Evolutionary conservation across 768 basidiomycete genomes (phyloP), one percentile per base, ranked within the genome.

Genomic region (Rhizopogon vesiculosus): DNA sequence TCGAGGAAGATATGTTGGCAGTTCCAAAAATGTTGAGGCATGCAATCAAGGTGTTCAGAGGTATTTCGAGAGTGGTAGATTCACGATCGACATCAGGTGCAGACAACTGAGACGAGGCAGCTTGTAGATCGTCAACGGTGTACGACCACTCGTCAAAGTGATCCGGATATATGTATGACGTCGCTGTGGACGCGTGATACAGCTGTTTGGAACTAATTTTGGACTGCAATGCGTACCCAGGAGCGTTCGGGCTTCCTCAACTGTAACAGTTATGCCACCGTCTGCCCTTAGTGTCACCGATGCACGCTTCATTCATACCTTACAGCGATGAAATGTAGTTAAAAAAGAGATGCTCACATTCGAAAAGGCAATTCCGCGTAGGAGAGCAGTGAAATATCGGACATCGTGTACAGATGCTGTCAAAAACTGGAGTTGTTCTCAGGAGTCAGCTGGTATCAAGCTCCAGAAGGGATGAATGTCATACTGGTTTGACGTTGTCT

Each of bases 1-100:
- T 56, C 60, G 61, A 59, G 52, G 63, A 65, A 13, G 72, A 65
- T 13, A 73, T 64, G 38, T 67, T 64, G 33, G 89, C 91, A 10
- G 93, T 90, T 29, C 96, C 95, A 63, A 95, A 98, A 54, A 98
- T 87, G 63, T 96, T 95, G 33, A 99, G 76, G 63, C 91, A 94
- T 60, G 97, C 93, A 57, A 97, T 81, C 50, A 98, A 73, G 3
- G 86, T 87, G 66, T 84, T 81, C 40, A 99, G 81, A 2, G 89
- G 88, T 54, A 99, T 80, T 68, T 95, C 92, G 63, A 98, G 89
- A 0, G 83, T 78, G 2, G 73, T 72, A 42, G 55, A 46, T 33
- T 67, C 60, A 22, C 55, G 58, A 51, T 65, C 44, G 55, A 48
- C 13, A 57, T 62, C 31, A 45, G 59, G 45, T 28, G 45, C 55